Evolutionary conservation across 2,329 filamentous ascomycete genomes (phyloP).

Genomic region (Penicillium sp.): DNA sequence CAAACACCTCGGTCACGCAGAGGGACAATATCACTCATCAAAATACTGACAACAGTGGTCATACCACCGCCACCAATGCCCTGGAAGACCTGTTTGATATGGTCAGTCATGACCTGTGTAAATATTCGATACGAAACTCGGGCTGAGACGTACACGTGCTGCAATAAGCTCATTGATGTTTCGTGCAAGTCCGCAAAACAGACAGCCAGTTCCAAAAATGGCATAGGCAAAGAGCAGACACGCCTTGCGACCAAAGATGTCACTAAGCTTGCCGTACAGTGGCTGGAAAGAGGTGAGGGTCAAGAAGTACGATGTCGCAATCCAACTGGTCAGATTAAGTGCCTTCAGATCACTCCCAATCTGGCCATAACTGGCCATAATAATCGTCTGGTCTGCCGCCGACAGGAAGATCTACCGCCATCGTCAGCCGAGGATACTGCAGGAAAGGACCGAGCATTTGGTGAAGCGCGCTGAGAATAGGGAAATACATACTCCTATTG

Average conservation of each 20-base stretch:
- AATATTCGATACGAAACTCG: constrained; percentile 31
- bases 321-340: constrained; percentile 73
- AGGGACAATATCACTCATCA: constrained; percentile 69
- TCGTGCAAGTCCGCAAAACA: constrained; percentile 57
- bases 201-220: constrained; percentile 51
- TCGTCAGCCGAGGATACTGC: constrained; percentile 13
- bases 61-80: constrained; percentile 71
- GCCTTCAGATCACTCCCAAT: constrained; percentile 75
- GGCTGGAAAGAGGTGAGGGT: constrained; percentile 74
- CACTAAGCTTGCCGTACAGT: constrained; percentile 58
- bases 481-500: constrained; percentile 55
- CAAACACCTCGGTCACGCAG: constrained; percentile 68
- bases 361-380: constrained; percentile 72
- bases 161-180: constrained; percentile 65
- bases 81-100: constrained; percentile 47
- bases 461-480: constrained; percentile 5
- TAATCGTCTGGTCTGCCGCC: constrained; percentile 73
- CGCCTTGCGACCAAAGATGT: constrained; percentile 57
- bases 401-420: constrained; percentile 64
- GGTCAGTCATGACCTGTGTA: constrained; percentile 6
- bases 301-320: constrained; percentile 68
- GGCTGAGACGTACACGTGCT: constrained; percentile 48
- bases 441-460: background rate
- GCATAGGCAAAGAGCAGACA: constrained; percentile 52
- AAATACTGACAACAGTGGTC: constrained; percentile 66